Evolutionary conservation across 208 protist genomes (phyloP).

Genomic region (Leishmania gerbilli): DNA sequence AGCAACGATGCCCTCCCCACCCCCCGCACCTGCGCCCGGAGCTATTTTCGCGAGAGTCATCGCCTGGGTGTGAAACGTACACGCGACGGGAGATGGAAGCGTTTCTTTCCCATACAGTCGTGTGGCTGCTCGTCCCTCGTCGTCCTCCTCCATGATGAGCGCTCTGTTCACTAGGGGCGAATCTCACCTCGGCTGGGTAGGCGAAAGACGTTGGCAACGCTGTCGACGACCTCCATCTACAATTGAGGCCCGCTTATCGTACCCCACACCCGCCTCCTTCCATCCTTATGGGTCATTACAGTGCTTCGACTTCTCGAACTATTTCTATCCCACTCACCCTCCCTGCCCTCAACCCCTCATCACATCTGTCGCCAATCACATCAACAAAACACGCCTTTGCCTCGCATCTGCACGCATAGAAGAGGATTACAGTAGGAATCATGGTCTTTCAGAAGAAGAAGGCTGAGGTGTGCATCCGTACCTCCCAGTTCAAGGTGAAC

Average conservation of each 20-base stretch:
- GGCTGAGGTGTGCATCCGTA: conserved; percentile 91
- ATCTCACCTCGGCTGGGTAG: neutral
- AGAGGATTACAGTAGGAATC: conserved; percentile 47
- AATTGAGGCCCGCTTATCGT: neutral
- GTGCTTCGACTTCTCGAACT: neutral
- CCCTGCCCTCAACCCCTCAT: neutral
- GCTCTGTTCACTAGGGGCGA: neutral
- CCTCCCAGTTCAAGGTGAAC: conserved; percentile 99
- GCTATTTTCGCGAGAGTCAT: neutral
- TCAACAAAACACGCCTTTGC: neutral
- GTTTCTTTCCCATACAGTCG: neutral
- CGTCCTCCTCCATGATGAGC: neutral
- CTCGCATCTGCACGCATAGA: neutral
- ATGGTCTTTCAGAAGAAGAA: conserved; percentile 95
- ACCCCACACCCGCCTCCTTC: neutral
- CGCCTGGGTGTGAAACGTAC: neutral
- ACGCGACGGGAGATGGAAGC: neutral
- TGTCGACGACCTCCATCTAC: neutral
- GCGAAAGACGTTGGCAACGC: neutral
- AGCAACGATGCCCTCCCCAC: neutral
- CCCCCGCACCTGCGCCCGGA: neutral
- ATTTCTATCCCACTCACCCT: neutral
- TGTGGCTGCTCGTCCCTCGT: neutral
- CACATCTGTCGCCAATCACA: neutral
- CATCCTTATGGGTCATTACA: neutral